phyloP scores from a whole-genome alignment of 768 basidiomycete species.

The Russula brevipes region DNA sequence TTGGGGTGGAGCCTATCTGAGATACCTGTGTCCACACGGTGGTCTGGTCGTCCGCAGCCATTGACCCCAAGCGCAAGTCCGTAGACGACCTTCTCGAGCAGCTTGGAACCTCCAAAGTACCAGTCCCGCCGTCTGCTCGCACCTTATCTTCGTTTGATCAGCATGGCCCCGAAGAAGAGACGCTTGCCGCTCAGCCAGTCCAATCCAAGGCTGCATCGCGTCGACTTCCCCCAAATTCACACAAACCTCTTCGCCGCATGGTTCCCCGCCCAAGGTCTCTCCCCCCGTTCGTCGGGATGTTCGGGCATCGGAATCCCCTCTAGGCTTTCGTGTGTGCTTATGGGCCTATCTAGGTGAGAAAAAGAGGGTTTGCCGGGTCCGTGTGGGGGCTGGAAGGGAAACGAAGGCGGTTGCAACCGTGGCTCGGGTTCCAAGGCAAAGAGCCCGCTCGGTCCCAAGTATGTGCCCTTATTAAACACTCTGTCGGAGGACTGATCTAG shows the following conservation, averaged over 20 bases:
- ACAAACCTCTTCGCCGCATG: conserved; percentile 48
- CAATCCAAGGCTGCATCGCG: conserved; percentile 48
- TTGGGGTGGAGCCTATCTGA: no score
- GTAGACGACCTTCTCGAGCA: conserved; percentile 79
- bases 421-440: conserved; percentile 40
- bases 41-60: conserved; percentile 42
- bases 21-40: no score
- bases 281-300: conserved; percentile 43
- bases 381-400: conserved; percentile 39
- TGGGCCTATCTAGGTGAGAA: conserved; percentile 39
- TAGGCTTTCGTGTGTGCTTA: conserved; percentile 38
- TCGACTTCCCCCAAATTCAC: conserved; percentile 57
- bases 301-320: conserved; percentile 48
- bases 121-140: conserved; percentile 30
- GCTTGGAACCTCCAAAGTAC: conserved; percentile 46
- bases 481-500: not conserved
- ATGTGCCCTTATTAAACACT: conserved; percentile 20
- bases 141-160: conserved; percentile 31
- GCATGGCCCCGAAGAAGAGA: conserved; percentile 32
- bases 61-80: conserved; percentile 71
- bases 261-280: conserved; percentile 60
- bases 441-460: conserved; percentile 57
- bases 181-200: conserved; percentile 33
- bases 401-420: conserved; percentile 36
- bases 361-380: conserved; percentile 72